These are phyloP conservation scores for Fusarium camptoceras DNA, from an alignment of 2,329 filamentous ascomycete species.

Conservation along the genomic window DNA sequence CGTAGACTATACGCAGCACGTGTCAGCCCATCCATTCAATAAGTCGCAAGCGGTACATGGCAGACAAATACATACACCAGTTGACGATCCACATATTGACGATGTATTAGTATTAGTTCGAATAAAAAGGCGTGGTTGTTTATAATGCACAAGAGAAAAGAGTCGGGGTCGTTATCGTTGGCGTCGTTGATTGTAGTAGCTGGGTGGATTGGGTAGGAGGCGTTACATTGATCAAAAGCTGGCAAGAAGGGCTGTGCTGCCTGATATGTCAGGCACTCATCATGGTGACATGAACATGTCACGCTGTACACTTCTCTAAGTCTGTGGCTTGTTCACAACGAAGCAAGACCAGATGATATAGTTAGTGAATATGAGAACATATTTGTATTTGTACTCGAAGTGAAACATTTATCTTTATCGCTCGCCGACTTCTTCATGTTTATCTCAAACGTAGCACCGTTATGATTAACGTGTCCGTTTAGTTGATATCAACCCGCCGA, in stretches of 20 bases:
- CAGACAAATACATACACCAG: slow-evolving; percentile 78
- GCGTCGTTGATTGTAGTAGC: slow-evolving; percentile 39
- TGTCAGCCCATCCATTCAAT: slow-evolving; percentile 48
- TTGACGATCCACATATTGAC: slow-evolving; percentile 89
- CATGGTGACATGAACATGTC: slow-evolving; percentile 41
- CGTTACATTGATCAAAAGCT: slow-evolving; percentile 45
- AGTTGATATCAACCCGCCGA: not conserved
- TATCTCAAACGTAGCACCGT: not conserved
- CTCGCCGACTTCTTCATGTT: not conserved
- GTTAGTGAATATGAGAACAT: not conserved
- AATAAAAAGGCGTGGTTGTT: slow-evolving; percentile 33
- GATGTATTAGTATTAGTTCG: slow-evolving; percentile 43
- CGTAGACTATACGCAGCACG: slow-evolving; percentile 72
- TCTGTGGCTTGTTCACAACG: slow-evolving; percentile 4
- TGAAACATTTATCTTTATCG: not conserved
- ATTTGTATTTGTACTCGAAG: not conserved
- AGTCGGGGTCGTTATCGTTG: slow-evolving; percentile 41
- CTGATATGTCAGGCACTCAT: slow-evolving; percentile 43
- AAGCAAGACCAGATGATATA: not conserved
- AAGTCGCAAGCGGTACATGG: slow-evolving; percentile 16
- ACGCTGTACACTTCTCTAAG: slow-evolving; percentile 28
- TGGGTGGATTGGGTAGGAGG: slow-evolving; percentile 38
- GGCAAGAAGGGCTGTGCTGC: slow-evolving; percentile 47
- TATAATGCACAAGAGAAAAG: slow-evolving; percentile 23
- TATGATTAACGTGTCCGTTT: not conserved